These are phyloP conservation scores for Dalechampia spathulata DNA, from an alignment of 441 rosid genomes.

Conservation along the genomic window DNA sequence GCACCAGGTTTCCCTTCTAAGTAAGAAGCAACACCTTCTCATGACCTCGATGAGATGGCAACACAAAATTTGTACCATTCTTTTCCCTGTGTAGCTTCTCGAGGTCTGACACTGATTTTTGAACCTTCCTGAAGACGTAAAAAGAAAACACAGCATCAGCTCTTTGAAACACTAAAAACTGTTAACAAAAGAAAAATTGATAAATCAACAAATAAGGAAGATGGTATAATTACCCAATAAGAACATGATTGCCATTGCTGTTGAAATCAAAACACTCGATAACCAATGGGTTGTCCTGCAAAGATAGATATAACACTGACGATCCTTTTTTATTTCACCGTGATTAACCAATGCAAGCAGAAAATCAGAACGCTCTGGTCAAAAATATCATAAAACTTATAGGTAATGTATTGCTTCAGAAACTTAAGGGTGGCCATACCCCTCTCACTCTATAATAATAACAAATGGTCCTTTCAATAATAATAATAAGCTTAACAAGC, in stretches of 20 bases:
- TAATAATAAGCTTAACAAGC: slow-evolving; percentile 7
- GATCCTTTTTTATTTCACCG: background rate
- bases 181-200: background rate
- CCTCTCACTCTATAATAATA: too few relatives aligned
- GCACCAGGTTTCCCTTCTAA: background rate
- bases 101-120: slow-evolving; percentile 61
- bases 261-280: slow-evolving; percentile 83
- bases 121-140: slow-evolving; percentile 41
- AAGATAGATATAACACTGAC: slow-evolving; percentile 6
- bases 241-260: slow-evolving; percentile 51
- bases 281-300: slow-evolving; percentile 66
- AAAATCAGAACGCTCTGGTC: background rate
- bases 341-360: too few relatives aligned
- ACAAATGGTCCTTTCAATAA: too few relatives aligned
- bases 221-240: slow-evolving; percentile 46
- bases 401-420: too few relatives aligned
- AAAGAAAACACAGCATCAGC: slow-evolving; percentile 5
- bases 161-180: background rate
- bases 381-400: too few relatives aligned
- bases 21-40: slow-evolving; percentile 45
- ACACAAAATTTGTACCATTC: slow-evolving; percentile 37
- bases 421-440: too few relatives aligned
- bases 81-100: slow-evolving; percentile 46
- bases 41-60: slow-evolving; percentile 30
- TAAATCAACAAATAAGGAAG: background rate